Evolutionary conservation across 768 basidiomycete genomes (phyloP), one percentile per base, ranked within the genome.

Genomic region (Lentinus tigrinus): DNA sequence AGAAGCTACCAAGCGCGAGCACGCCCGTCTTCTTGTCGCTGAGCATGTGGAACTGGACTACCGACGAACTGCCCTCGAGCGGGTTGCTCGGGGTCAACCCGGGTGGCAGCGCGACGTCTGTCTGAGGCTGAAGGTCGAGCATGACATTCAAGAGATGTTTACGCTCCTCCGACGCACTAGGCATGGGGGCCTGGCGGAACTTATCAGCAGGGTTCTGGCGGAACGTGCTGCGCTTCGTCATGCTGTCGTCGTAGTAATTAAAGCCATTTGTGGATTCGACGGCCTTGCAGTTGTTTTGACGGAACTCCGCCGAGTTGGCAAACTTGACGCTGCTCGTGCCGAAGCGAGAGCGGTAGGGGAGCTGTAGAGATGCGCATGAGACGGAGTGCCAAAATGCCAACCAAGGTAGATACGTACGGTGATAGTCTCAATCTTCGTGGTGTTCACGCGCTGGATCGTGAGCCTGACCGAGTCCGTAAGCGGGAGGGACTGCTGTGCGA

Each of bases 311-410:
- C 2, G 70, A 68, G 65, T 84, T 76, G 2, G 80, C 80, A 65
- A 84, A 87, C 17, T 74, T 66, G 21, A 73, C 73, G 24, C 80
- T 72, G 10, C 67, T 66, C 1, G 78, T 70, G 24, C 78, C 77
- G 58, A 85, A 75, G 40, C 81, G 77, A 3, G 83, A 84, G 37
- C 81, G 80, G 67, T 83, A 86, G 13, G 85, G 84, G 52, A 85
- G 68, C 83, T 85, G 44, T 8, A 26, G 17, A 13, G 16, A 17
- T n/a, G 17, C 4, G 39, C 7, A 17, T 14, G 8, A n/a, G 40
- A 42, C 13, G 40, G 17, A n/a, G 17, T 19, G 40, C n/a, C n/a
- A n/a, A n/a, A n/a, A n/a, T n/a, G n/a, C n/a, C 13, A 14, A 10
- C 38, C n/a, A 42, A 8, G 8, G 21, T 8, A 8, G 9, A 24